phyloP scores from a whole-genome alignment of 352 stramenopile species.

The Phytopythium kandeliae region DNA sequence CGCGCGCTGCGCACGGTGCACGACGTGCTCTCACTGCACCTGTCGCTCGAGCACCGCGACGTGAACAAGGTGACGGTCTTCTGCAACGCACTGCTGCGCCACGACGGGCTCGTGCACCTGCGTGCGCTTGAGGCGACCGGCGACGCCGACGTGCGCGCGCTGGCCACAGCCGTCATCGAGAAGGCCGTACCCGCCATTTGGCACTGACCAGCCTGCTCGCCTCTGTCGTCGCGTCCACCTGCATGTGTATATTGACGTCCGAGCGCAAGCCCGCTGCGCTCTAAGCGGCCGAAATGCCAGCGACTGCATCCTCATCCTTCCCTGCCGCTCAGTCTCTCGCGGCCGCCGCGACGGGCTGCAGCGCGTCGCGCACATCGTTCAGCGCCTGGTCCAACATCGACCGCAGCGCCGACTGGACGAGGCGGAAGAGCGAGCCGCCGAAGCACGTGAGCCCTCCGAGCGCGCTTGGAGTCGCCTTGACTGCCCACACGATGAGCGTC shows the following conservation, averaged over 20 bases:
- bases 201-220: constrained; percentile 28
- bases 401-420: constrained; percentile 32
- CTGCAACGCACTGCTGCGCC: constrained; percentile 72
- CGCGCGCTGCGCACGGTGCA: constrained; percentile 53
- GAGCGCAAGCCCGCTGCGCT: too few species aligned
- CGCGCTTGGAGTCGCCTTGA: constrained; percentile 49
- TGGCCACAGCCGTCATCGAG: constrained; percentile 75
- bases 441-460: constrained; percentile 44
- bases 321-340: too few species aligned
- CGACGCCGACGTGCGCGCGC: constrained; percentile 44
- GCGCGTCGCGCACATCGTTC: neutral
- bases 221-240: too few species aligned
- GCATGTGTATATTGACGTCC: too few species aligned
- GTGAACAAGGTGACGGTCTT: constrained; percentile 81
- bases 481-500: constrained; percentile 57
- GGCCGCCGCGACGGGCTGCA: neutral
- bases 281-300: too few species aligned
- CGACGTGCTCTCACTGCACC: constrained; percentile 63
- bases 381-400: constrained; percentile 23
- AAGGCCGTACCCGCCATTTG: constrained; percentile 78
- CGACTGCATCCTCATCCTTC: too few species aligned
- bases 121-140: constrained; percentile 43
- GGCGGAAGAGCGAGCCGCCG: constrained; percentile 36
- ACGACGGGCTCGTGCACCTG: constrained; percentile 66
- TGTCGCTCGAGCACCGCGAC: constrained; percentile 64